Conservation (phyloP, 345 rosid species). For the Camelina hispida region DNA sequence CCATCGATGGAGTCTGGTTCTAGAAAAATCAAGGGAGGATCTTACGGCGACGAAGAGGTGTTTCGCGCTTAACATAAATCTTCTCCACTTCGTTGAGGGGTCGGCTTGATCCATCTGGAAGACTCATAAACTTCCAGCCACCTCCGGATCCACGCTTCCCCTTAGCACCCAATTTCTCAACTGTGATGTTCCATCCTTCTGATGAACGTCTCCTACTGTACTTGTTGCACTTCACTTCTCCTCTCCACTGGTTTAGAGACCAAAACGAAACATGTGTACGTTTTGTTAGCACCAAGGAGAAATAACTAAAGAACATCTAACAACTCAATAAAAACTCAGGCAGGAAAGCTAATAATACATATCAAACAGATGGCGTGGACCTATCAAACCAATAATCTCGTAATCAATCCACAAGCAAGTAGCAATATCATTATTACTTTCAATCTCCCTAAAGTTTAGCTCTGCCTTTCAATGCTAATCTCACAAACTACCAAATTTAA, state of each 20-base stretch:
- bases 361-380: not conserved
- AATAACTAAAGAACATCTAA: not conserved
- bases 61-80: constrained; percentile 83
- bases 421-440: constrained; percentile 12
- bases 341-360: not conserved
- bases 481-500: not conserved
- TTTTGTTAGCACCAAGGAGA: constrained; percentile 3
- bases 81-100: constrained; percentile 81
- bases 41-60: constrained; percentile 78
- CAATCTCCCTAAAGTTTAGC: not conserved
- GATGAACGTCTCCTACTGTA: constrained; percentile 80
- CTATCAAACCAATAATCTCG: not conserved
- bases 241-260: constrained; percentile 58
- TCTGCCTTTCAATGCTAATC: constrained; percentile 16
- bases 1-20: constrained; percentile 17
- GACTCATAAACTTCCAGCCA: constrained; percentile 93
- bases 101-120: constrained; percentile 91
- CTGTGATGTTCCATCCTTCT: constrained; percentile 88
- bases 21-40: constrained; percentile 65
- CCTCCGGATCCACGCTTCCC: constrained; percentile 94
- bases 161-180: constrained; percentile 75
- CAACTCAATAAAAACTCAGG: constrained; percentile 6
- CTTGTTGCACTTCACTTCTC: constrained; percentile 81
- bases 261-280: not conserved
- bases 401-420: not conserved